Evolutionary conservation across 768 basidiomycete genomes (phyloP).

Genomic region (Vararia minispora): DNA sequence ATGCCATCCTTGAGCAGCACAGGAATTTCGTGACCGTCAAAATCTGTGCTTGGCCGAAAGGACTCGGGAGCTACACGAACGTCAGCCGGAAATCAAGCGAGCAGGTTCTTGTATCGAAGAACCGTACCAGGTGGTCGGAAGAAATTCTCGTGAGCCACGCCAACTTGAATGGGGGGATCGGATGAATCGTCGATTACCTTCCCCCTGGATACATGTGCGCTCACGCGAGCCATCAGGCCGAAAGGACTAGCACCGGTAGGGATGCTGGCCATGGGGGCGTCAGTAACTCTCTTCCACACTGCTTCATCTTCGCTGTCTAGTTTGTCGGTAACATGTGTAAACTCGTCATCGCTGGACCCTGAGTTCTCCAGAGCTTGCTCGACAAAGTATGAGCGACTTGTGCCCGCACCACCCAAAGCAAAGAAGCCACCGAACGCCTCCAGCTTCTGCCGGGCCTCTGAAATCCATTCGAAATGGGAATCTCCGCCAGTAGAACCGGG

Average conservation of each 20-base stretch:
- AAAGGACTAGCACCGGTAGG: conserved; percentile 56
- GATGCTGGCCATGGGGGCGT: conserved; percentile 44
- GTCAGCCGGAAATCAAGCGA: not conserved
- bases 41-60: conserved; percentile 5
- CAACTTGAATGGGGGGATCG: no score
- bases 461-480: conserved; percentile 57
- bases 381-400: conserved; percentile 34
- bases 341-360: conserved; percentile 32
- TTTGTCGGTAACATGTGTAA: conserved; percentile 24
- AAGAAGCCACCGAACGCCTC: conserved; percentile 60
- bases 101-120: not conserved
- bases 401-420: conserved; percentile 44
- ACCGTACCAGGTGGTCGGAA: conserved; percentile 40
- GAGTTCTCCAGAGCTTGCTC: conserved; percentile 12
- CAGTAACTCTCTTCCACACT: conserved; percentile 30
- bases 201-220: no score
- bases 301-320: conserved; percentile 9
- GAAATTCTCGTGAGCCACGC: conserved; percentile 55
- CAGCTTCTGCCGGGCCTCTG: conserved; percentile 58
- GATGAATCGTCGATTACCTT: no score
- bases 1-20: conserved; percentile 11
- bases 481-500: conserved; percentile 9
- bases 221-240: conserved; percentile 64
- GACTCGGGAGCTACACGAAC: conserved; percentile 4
- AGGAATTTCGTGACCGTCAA: conserved; percentile 8